Conservation (phyloP, 139 green algal genomes). For the Trebouxia sp. region DNA sequence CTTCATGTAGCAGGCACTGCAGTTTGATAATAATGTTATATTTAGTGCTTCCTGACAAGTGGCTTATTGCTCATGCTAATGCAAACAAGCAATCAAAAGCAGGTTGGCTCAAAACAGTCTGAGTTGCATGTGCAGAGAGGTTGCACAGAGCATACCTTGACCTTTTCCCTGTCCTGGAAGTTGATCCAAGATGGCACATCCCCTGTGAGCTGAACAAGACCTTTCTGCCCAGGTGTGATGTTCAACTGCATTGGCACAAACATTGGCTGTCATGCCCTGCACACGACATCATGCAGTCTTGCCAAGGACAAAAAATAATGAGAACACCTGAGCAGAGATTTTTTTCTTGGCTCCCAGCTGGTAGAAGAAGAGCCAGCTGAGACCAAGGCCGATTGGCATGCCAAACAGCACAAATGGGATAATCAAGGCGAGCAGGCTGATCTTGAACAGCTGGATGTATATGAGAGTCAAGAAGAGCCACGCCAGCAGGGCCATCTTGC, state of each 20-base stretch:
- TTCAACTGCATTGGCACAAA: conserved; percentile 40
- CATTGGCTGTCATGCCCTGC: not conserved
- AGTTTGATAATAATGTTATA: not conserved
- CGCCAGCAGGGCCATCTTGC: not conserved
- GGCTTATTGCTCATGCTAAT: too few relatives aligned
- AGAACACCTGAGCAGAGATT: conserved; percentile 14
- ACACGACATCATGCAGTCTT: too few relatives aligned
- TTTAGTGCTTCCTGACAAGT: too few relatives aligned
- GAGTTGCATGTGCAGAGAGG: too few relatives aligned
- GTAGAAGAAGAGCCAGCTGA: conserved; percentile 16
- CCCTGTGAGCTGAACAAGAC: conserved; percentile 70
- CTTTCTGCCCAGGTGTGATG: conserved; percentile 74
- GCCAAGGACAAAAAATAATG: not conserved
- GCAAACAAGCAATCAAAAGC: too few relatives aligned
- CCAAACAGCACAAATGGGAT: not conserved
- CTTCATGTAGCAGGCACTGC: not conserved
- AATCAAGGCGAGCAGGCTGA: conserved; percentile 16
- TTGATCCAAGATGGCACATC: conserved; percentile 75
- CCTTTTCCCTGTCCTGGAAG: conserved; percentile 77
- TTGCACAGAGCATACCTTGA: conserved; percentile 59
- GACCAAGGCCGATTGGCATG: conserved; percentile 7
- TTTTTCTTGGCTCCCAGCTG: not conserved
- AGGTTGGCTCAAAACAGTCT: too few relatives aligned
- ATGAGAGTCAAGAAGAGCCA: not conserved
- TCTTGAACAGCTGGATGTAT: conserved; percentile 23